These are phyloP conservation scores for Alternaria sp. DNA, from an alignment of 2,329 filamentous ascomycete species.

Conservation along the genomic window DNA sequence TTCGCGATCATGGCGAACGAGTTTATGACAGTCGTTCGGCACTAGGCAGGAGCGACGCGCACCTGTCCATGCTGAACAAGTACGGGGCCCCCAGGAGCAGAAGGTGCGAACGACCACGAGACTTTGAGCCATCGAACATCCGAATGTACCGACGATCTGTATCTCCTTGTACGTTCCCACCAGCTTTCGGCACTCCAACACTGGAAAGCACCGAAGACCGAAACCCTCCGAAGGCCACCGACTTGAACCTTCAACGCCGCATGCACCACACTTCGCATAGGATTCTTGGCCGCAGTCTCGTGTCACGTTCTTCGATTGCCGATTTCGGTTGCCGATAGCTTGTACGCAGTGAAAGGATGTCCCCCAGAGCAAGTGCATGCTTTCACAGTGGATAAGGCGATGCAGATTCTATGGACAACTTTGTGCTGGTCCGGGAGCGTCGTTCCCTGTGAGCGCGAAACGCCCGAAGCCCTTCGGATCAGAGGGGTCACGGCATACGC, in stretches of 20 bases:
- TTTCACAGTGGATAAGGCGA: not conserved
- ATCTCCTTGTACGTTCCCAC: not conserved
- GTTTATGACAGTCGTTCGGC: not conserved
- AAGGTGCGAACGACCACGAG: not conserved
- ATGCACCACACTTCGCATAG: not conserved
- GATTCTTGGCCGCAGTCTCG: not conserved
- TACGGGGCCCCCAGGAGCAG: not conserved
- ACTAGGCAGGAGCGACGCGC: not conserved
- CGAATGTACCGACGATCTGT: not conserved
- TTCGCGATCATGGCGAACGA: not conserved
- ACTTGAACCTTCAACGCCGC: not conserved
- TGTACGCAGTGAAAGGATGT: not conserved
- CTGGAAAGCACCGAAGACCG: slow-evolving; percentile 1
- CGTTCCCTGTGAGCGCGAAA: not conserved
- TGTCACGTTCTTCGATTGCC: not conserved
- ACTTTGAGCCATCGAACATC: not conserved
- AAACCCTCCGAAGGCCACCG: not conserved
- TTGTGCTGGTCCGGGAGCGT: not conserved
- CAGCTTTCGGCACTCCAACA: not conserved
- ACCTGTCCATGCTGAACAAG: not conserved
- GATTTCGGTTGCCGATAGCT: not conserved
- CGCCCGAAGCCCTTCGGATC: not conserved
- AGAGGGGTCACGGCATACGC: not conserved
- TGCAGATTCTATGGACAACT: not conserved
- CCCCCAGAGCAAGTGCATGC: not conserved